Evolutionary conservation across 2,329 filamentous ascomycete species (phyloP).

Genomic region (Dryadomyces quercivorus): DNA sequence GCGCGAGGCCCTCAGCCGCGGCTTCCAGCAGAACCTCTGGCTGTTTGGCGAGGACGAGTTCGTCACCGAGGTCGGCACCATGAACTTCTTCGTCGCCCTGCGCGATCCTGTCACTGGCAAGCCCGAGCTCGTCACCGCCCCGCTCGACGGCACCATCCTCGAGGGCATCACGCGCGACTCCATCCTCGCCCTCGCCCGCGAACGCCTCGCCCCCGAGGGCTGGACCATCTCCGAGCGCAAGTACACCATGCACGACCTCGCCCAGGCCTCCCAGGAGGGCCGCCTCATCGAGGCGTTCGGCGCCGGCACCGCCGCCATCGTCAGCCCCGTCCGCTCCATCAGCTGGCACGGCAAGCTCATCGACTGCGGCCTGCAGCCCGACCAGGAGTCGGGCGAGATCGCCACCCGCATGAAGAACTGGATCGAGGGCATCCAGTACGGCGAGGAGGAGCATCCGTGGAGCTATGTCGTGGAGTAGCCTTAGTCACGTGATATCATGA

Average conservation of each 20-base stretch:
- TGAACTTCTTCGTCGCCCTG: constrained; percentile 92
- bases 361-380: constrained; percentile 67
- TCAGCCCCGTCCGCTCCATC: constrained; percentile 80
- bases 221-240: constrained; percentile 86
- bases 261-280: constrained; percentile 71
- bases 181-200: constrained; percentile 71
- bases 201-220: constrained; percentile 71
- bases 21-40: constrained; percentile 98
- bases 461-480: constrained; percentile 40
- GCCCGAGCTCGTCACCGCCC: constrained; percentile 89
- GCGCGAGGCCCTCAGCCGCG: constrained; percentile 76
- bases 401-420: constrained; percentile 84
- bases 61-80: constrained; percentile 94
- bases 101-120: constrained; percentile 77
- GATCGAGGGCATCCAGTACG: constrained; percentile 94
- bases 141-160: constrained; percentile 90
- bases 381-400: constrained; percentile 79
- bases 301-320: constrained; percentile 84
- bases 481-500: not conserved
- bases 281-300: constrained; percentile 89
- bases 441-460: constrained; percentile 86
- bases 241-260: constrained; percentile 79
- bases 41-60: constrained; percentile 92
- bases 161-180: constrained; percentile 92
- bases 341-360: constrained; percentile 76